Percentiles rank a stretch among this genome's conserved stretches.
These are phyloP conservation scores for peach (Prunus persica) DNA, from an alignment of 306 rosid genomes.

Conservation along the genomic window DNA sequence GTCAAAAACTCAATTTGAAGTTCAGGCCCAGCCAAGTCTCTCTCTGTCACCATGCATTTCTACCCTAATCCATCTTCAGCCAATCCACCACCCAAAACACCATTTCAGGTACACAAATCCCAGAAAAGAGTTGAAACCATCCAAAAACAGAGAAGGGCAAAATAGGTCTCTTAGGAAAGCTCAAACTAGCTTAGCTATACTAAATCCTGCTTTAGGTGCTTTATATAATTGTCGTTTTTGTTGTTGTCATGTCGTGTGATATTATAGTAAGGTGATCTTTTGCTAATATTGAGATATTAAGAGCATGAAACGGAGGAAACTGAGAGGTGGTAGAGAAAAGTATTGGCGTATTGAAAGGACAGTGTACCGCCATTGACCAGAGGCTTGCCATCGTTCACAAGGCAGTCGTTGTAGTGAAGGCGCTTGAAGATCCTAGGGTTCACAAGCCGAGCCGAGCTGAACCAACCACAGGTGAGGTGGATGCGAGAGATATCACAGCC, in stretches of 20 bases:
- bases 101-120: constrained; percentile 10
- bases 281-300: neutral
- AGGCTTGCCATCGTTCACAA: constrained; percentile 74
- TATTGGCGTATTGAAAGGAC: constrained; percentile 76
- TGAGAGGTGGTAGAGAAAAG: constrained; percentile 60
- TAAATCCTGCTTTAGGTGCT: constrained; percentile 13
- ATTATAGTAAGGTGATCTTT: neutral
- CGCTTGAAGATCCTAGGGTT: constrained; percentile 85
- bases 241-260: neutral
- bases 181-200: neutral
- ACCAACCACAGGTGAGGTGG: constrained; percentile 85
- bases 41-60: neutral
- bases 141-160: neutral
- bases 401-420: constrained; percentile 70
- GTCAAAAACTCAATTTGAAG: neutral
- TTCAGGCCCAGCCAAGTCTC: neutral
- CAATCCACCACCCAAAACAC: neutral
- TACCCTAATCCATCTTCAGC: constrained; percentile 4
- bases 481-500: constrained; percentile 71
- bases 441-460: constrained; percentile 78
- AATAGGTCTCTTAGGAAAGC: neutral
- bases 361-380: constrained; percentile 55
- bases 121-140: neutral
- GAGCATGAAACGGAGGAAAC: constrained; percentile 58
- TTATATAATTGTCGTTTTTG: constrained; percentile 1